These are phyloP conservation scores for Spizellomyces punctatus DNA, from an alignment of 192 early-diverging fungal genomes.

Conservation along the genomic window DNA sequence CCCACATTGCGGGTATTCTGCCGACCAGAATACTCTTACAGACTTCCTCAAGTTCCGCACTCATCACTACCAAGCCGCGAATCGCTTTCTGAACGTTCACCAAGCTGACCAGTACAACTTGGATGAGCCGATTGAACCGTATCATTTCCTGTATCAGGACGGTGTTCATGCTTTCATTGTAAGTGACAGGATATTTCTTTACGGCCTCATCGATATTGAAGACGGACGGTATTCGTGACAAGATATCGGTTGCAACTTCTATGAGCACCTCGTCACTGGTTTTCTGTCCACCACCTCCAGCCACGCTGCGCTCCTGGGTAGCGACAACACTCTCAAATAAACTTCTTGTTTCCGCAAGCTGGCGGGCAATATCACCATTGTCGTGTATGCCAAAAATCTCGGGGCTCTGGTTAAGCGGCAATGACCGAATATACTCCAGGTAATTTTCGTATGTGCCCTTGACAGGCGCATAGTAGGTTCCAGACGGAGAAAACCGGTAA, in stretches of 20 bases:
- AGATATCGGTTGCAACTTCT: slow-evolving; percentile 61
- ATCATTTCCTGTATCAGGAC: slow-evolving; percentile 71
- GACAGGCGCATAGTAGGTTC: slow-evolving; percentile 55
- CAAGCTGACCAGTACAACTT: slow-evolving; percentile 55
- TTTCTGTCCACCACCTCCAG: slow-evolving; percentile 44
- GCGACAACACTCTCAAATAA: slow-evolving; percentile 61
- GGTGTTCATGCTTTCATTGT: slow-evolving; percentile 68
- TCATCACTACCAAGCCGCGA: slow-evolving; percentile 64
- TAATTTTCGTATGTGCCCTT: slow-evolving; percentile 57
- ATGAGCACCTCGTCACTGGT: slow-evolving; percentile 61
- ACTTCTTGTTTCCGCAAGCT: slow-evolving; percentile 57
- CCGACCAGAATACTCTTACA: slow-evolving; percentile 61
- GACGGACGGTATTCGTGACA: slow-evolving; percentile 47
- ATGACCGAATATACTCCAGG: slow-evolving; percentile 57
- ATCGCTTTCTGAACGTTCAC: slow-evolving; percentile 70
- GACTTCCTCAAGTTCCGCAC: slow-evolving; percentile 64
- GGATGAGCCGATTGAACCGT: slow-evolving; percentile 63
- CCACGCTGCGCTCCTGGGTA: slow-evolving; percentile 50
- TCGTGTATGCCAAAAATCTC: slow-evolving; percentile 74
- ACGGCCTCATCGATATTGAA: slow-evolving; percentile 55
- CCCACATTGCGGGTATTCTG: slow-evolving; percentile 62
- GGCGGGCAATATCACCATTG: slow-evolving; percentile 68
- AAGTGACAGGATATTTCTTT: slow-evolving; percentile 59
- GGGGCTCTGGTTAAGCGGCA: slow-evolving; percentile 63
- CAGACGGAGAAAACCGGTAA: slow-evolving; percentile 61